These are phyloP conservation scores for Aspergillus coremiiformis DNA, from an alignment of 495 filamentous ascomycete species.

Conservation along the genomic window DNA sequence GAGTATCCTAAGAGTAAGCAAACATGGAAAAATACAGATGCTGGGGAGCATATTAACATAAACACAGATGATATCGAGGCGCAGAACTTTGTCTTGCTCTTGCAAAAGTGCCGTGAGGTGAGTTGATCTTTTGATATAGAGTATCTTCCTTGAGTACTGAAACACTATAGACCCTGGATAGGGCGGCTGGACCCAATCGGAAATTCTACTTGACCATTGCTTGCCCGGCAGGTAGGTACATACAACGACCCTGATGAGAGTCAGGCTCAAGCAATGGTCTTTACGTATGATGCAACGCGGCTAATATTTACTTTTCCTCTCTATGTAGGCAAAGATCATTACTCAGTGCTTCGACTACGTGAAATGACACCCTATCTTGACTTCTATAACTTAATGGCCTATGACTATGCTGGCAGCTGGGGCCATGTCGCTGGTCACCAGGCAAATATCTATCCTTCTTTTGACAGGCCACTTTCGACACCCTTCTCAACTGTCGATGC, in stretches of 20 bases:
- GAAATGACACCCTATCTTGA: slow-evolving; percentile 72
- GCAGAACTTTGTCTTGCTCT: slow-evolving; percentile 60
- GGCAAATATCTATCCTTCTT: slow-evolving; percentile 61
- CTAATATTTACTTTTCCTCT: not conserved
- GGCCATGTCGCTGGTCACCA: slow-evolving; percentile 68
- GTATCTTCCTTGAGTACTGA: slow-evolving; percentile 1
- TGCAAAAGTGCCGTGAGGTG: slow-evolving; percentile 55
- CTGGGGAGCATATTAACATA: slow-evolving; percentile 3
- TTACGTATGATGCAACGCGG: not conserved
- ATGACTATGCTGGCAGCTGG: slow-evolving; percentile 78
- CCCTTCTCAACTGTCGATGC: slow-evolving; percentile 42
- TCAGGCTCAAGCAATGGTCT: not conserved
- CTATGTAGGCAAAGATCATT: slow-evolving; percentile 49
- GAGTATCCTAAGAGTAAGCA: slow-evolving; percentile 42
- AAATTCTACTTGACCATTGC: slow-evolving; percentile 76
- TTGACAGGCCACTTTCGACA: slow-evolving; percentile 50
- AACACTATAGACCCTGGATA: slow-evolving; percentile 47
- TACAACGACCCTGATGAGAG: not conserved
- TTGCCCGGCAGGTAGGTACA: slow-evolving; percentile 39
- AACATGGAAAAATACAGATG: not conserved
- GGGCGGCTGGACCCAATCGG: slow-evolving; percentile 46
- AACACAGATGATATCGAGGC: slow-evolving; percentile 49
- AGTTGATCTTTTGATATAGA: not conserved
- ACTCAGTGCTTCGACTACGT: slow-evolving; percentile 54
- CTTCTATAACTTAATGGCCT: slow-evolving; percentile 76